A percentile compares a stretch with the other conserved stretches of the same genome.
These are phyloP conservation scores for Escovopsis sp. DNA, from an alignment of 2,329 filamentous ascomycete genomes.

Conservation along the genomic window DNA sequence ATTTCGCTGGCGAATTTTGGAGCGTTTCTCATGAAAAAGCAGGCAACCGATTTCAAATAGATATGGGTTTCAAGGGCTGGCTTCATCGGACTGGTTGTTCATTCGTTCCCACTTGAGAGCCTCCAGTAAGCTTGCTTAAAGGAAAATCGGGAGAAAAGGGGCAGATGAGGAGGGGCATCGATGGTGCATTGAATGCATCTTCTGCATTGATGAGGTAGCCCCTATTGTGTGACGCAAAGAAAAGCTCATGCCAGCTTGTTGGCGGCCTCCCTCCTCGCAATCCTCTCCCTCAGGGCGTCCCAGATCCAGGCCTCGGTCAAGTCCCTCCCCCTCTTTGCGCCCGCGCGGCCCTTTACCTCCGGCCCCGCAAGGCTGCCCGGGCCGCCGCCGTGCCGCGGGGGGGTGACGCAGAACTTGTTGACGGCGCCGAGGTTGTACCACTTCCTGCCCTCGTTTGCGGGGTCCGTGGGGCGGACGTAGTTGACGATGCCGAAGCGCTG, in stretches of 20 bases:
- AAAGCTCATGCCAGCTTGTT: neutral
- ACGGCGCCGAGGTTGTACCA: constrained; percentile 29
- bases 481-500: constrained; percentile 26
- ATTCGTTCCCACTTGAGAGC: too few relatives aligned
- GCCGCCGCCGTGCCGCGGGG: constrained; percentile 11
- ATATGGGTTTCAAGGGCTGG: too few relatives aligned
- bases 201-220: too few relatives aligned
- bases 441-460: constrained; percentile 19
- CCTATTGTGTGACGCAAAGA: too few relatives aligned
- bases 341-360: constrained; percentile 4
- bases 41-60: too few relatives aligned
- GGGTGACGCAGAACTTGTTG: constrained; percentile 20
- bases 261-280: constrained; percentile 12
- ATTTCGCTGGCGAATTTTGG: too few relatives aligned
- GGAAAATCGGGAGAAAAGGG: too few relatives aligned
- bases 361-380: constrained; percentile 3
- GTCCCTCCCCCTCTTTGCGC: constrained; percentile 13
- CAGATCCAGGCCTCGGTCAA: constrained; percentile 26
- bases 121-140: too few relatives aligned
- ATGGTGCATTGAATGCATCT: too few relatives aligned
- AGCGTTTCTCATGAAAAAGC: too few relatives aligned
- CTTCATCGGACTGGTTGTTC: too few relatives aligned
- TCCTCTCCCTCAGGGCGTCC: constrained; percentile 21
- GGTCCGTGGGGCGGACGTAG: constrained; percentile 17
- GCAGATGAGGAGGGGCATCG: too few relatives aligned